Conservation (phyloP, 352 stramenopile species). For the Lagenidium sp. region DNA sequence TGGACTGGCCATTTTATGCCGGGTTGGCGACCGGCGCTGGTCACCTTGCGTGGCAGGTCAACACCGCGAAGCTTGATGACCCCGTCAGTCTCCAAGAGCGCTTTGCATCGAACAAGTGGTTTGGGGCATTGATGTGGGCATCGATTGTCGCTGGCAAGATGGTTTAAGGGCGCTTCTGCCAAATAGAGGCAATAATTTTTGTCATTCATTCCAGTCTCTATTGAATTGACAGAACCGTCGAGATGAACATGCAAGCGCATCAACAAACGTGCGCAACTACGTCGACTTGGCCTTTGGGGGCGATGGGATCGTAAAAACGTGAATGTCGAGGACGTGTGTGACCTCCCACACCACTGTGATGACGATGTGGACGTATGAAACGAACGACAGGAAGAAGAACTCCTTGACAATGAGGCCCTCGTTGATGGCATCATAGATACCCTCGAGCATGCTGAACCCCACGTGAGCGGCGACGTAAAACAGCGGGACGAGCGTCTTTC, state of each 20-base stretch:
- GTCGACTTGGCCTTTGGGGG: slow-evolving; percentile 17
- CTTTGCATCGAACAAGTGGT: slow-evolving; percentile 93
- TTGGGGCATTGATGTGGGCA: slow-evolving; percentile 75
- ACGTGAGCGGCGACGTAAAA: slow-evolving; percentile 83
- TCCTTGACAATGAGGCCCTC: slow-evolving; percentile 77
- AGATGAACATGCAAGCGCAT: background rate
- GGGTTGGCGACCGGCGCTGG: slow-evolving; percentile 80
- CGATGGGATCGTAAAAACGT: slow-evolving; percentile 69
- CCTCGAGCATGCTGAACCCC: slow-evolving; percentile 74
- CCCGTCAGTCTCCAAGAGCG: slow-evolving; percentile 88
- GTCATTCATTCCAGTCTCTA: background rate
- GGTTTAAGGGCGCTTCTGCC: slow-evolving; percentile 15
- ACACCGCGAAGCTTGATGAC: slow-evolving; percentile 93
- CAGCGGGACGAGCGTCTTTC: slow-evolving; percentile 85
- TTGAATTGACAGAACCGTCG: background rate
- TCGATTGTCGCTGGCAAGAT: slow-evolving; percentile 77
- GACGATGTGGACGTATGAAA: slow-evolving; percentile 81
- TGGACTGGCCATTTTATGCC: slow-evolving; percentile 86
- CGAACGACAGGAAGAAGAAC: slow-evolving; percentile 84
- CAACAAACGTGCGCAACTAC: background rate
- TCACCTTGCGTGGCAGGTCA: slow-evolving; percentile 96
- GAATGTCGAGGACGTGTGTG: slow-evolving; percentile 74
- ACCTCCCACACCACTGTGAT: slow-evolving; percentile 84
- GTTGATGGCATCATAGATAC: slow-evolving; percentile 77
- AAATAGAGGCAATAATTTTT: no score